Evolutionary conservation across 352 stramenopile species (phyloP), one percentile per base, ranked within the genome.

Genomic region (Phytophthora sp.): DNA sequence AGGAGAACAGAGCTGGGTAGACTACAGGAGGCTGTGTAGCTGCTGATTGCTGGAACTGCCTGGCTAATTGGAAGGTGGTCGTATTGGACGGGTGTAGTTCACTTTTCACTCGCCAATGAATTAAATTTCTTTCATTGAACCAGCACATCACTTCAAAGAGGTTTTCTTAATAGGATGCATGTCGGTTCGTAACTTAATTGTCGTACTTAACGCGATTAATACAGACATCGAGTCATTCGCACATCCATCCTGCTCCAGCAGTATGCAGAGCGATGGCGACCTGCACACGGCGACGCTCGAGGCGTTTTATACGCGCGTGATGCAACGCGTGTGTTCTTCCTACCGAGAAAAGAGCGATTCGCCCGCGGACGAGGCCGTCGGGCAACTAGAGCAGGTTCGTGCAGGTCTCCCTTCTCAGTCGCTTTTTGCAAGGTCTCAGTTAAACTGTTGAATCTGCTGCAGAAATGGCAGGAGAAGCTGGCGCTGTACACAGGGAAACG

Each of bases 251-350:
- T 18, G 16, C 3, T n/a, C n/a, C n/a, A n/a, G n/a, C n/a, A 46
- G 8, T 21, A 58, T 51, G 50, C 12, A 44, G 35, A 36, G 12
- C 35, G 53, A 16, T 18, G 38, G 35, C 9, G 42, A 63, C 35
- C 33, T 20, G 16, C 29, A 64, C 7, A 53, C 73, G 16, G 73
- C 71, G 47, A 66, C 46, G 15, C 29, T 89, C 7, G 69, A 74
- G 29, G 78, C 69, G 23, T 85, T 91, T 54, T 91, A 91, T 57
- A 51, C 73, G 52, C 80, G 80, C 36, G 75, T 89, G 15, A 84
- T 91, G 41, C 59, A 63, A n/a, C 80, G 82, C 41, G 80, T 89
- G 41, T 89, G 80, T 47, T 52, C 58, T 41, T 64, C 65, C 7
- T 87, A 87, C 39, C 56, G 45, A n/a, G 44, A 82, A 52, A 21